Evolutionary conservation across 2,329 filamentous ascomycete species (phyloP).

Genomic region (Colletotrichum sp.): DNA sequence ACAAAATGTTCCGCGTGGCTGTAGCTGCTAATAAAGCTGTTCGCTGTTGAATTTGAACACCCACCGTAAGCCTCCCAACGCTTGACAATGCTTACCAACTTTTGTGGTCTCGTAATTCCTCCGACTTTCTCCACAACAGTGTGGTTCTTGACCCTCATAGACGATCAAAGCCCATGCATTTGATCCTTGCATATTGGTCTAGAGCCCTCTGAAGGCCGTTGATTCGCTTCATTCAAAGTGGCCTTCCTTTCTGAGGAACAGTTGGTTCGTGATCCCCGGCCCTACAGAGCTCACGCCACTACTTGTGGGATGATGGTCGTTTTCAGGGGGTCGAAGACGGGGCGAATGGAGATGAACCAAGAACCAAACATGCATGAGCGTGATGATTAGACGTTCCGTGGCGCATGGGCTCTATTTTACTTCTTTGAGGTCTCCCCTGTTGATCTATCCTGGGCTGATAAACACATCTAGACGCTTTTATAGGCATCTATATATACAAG

Average conservation of each 20-base stretch:
- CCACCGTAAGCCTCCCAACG: neutral
- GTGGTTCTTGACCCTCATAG: neutral
- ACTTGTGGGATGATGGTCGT: neutral
- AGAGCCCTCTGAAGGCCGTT: neutral
- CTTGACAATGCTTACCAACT: neutral
- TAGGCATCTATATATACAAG: no score
- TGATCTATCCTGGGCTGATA: no score
- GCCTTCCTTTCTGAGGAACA: neutral
- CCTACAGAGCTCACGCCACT: neutral
- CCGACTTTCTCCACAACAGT: neutral
- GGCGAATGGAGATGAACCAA: neutral
- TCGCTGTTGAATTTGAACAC: no score
- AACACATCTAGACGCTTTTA: no score
- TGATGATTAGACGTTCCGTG: neutral
- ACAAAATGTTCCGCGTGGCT: neutral
- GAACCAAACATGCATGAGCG: accelerated
- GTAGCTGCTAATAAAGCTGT: no score
- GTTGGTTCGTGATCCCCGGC: neutral
- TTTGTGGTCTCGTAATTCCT: neutral
- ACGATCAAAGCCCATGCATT: neutral
- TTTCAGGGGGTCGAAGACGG: neutral
- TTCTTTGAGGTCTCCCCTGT: no score
- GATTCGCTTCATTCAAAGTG: neutral
- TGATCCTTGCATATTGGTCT: neutral
- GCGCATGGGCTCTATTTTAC: neutral